Evolutionary conservation across 2,329 filamentous ascomycete genomes (phyloP).

Genomic region (Diaporthe sp.): DNA sequence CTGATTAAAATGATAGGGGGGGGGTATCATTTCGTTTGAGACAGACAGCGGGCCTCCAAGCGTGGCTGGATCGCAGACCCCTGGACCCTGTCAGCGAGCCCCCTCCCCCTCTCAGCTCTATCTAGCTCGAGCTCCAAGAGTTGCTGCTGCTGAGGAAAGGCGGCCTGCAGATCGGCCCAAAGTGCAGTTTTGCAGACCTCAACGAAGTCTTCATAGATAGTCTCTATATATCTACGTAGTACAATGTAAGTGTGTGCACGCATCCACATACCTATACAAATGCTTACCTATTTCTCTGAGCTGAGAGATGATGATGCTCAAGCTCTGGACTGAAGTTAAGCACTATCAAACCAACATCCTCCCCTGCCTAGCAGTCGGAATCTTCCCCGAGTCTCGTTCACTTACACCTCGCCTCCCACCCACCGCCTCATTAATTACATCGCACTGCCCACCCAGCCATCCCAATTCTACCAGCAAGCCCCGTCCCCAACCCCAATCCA

Average conservation of each 20-base stretch:
- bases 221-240: not conserved
- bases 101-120: not conserved
- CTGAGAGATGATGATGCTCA: not conserved
- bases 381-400: not conserved
- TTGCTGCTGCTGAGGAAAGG: not conserved
- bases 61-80: not conserved
- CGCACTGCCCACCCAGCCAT: conserved; percentile 21
- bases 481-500: not conserved
- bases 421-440: not conserved
- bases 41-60: not conserved
- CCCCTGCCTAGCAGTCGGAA: not conserved
- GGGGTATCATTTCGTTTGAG: too few relatives aligned
- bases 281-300: not conserved
- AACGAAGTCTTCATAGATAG: not conserved
- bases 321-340: not conserved
- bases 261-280: not conserved
- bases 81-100: conserved; percentile 1
- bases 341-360: not conserved
- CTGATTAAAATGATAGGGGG: too few relatives aligned
- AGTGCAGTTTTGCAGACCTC: conserved; percentile 23
- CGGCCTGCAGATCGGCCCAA: conserved; percentile 26
- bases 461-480: conserved; percentile 21
- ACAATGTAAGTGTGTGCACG: not conserved
- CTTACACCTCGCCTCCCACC: not conserved
- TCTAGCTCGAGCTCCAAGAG: not conserved